Evolutionary conservation across 257 asterid species (phyloP).

Genomic region (Schizonepeta tenuifolia): DNA sequence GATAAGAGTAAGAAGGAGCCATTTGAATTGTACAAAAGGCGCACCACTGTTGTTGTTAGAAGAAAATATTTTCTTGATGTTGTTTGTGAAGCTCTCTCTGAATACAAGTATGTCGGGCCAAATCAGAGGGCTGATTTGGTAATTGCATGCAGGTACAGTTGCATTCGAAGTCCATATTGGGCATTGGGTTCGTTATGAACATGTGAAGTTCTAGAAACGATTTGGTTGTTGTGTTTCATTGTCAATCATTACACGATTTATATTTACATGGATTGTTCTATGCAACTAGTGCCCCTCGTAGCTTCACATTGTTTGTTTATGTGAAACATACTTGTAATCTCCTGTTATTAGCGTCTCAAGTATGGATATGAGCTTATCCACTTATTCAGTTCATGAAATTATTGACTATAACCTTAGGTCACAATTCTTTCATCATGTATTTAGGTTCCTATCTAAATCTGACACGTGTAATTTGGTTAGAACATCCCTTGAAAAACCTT

Average conservation of each 20-base stretch:
- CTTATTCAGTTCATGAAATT: background rate
- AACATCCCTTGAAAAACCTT: background rate
- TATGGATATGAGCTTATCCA: background rate
- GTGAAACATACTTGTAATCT: background rate
- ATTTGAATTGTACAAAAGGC: constrained; percentile 82
- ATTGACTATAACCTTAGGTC: background rate
- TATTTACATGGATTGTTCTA: too few relatives aligned
- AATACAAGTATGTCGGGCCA: constrained; percentile 87
- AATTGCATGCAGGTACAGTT: constrained; percentile 82
- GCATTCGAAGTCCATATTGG: constrained; percentile 16
- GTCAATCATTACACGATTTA: too few relatives aligned
- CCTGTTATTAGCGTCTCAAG: background rate
- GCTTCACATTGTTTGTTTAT: constrained; percentile 1
- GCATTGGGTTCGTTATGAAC: background rate
- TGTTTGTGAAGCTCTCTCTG: constrained; percentile 79
- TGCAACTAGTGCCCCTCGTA: background rate
- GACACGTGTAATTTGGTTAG: constrained; percentile 2
- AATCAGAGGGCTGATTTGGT: constrained; percentile 86
- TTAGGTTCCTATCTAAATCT: background rate
- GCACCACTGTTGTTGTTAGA: constrained; percentile 74
- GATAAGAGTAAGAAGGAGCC: constrained; percentile 52
- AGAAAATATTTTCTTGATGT: constrained; percentile 70
- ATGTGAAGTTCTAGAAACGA: background rate
- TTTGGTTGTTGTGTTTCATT: too few relatives aligned
- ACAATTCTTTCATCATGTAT: background rate